These are phyloP conservation scores for Cicer cuneatum DNA, from an alignment of 306 rosid species.

Conservation along the genomic window DNA sequence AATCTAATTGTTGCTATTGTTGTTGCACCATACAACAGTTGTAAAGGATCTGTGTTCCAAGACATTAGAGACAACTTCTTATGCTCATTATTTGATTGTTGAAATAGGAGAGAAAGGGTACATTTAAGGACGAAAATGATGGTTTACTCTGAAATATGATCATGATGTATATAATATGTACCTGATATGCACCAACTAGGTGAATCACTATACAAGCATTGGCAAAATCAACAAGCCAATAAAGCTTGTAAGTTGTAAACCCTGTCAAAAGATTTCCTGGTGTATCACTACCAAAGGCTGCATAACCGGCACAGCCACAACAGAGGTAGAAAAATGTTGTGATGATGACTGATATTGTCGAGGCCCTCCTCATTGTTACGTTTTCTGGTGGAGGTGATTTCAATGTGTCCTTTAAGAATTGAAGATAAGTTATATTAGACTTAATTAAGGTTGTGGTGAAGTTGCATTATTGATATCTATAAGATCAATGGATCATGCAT, in stretches of 20 bases:
- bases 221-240: constrained; percentile 77
- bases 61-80: too few relatives aligned
- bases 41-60: too few relatives aligned
- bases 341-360: constrained; percentile 52
- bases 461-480: constrained; percentile 6
- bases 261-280: constrained; percentile 83
- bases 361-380: constrained; percentile 65
- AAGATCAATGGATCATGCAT: constrained; percentile 12
- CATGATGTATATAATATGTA: constrained; percentile 29
- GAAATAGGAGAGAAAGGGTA: background rate
- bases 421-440: constrained; percentile 28
- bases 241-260: constrained; percentile 54
- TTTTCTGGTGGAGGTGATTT: constrained; percentile 86
- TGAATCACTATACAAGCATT: constrained; percentile 75
- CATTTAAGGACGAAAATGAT: background rate
- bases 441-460: constrained; percentile 3
- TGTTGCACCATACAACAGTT: too few relatives aligned
- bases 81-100: background rate
- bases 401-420: constrained; percentile 76
- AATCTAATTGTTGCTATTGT: too few relatives aligned
- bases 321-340: constrained; percentile 72
- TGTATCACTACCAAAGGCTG: constrained; percentile 74
- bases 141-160: background rate
- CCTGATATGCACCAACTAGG: constrained; percentile 90
- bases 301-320: constrained; percentile 77